Percentiles rank a stretch among this genome's conserved stretches.
These are phyloP conservation scores for Acacia confusa DNA, from an alignment of 306 rosid genomes.

Conservation along the genomic window DNA sequence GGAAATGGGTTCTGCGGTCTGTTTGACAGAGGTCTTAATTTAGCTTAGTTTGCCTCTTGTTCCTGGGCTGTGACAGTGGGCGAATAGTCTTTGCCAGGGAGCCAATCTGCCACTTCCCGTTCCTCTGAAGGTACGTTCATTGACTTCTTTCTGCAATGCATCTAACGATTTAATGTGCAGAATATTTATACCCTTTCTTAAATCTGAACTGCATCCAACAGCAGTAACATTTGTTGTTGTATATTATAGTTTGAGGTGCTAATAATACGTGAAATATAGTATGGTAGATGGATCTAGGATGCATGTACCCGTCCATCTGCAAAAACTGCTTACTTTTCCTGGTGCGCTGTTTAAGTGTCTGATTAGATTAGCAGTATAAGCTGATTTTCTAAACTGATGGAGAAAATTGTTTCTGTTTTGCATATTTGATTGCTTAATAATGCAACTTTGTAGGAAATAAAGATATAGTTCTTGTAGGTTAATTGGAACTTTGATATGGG, in stretches of 20 bases:
- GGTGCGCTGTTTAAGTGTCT: not conserved
- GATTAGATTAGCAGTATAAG: not conserved
- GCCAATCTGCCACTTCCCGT: conserved; percentile 82
- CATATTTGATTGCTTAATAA: not conserved
- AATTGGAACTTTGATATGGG: not conserved
- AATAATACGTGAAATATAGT: not conserved
- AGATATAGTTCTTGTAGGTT: not conserved
- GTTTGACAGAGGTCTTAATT: not conserved
- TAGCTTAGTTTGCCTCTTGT: not conserved
- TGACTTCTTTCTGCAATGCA: conserved; percentile 3
- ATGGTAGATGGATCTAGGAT: not conserved
- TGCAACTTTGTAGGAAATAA: not conserved
- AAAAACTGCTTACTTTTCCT: not conserved
- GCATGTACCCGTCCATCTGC: not conserved
- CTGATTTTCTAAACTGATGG: not conserved
- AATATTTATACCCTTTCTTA: not conserved
- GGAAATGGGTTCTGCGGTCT: not conserved
- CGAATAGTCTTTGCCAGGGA: conserved; percentile 91
- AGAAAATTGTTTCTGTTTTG: not conserved
- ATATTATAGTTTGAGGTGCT: not conserved
- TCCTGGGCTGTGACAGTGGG: conserved; percentile 66
- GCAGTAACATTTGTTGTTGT: not conserved
- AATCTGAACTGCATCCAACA: not conserved
- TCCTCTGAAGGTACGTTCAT: conserved; percentile 71
- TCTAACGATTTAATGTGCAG: not conserved